These are phyloP conservation scores for Nakaseomyces glabratus DNA, from an alignment of 1,139 yeast species.

Conservation along the genomic window DNA sequence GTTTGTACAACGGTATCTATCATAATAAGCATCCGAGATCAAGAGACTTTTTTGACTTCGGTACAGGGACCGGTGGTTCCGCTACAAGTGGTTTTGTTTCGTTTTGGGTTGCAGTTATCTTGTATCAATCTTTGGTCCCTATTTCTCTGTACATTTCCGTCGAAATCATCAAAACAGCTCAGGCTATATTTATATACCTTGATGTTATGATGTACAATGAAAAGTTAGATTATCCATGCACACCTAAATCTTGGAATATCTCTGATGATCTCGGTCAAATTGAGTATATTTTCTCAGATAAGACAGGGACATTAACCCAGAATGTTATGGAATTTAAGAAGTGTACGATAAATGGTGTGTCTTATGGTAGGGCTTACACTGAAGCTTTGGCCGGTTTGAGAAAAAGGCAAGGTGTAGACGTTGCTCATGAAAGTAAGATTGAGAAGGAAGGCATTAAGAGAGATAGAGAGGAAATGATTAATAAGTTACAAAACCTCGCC, in stretches of 20 bases:
- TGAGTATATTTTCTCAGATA: slow-evolving; percentile 91
- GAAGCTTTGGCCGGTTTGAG: slow-evolving; percentile 92
- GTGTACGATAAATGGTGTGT: slow-evolving; percentile 77
- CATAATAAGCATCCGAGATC: slow-evolving; percentile 48
- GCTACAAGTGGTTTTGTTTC: slow-evolving; percentile 74
- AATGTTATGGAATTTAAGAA: slow-evolving; percentile 96
- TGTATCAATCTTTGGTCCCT: slow-evolving; percentile 89
- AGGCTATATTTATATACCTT: slow-evolving; percentile 85
- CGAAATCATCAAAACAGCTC: slow-evolving; percentile 90
- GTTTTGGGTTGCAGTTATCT: slow-evolving; percentile 81
- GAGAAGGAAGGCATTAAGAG: slow-evolving; percentile 53
- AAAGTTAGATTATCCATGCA: slow-evolving; percentile 83
- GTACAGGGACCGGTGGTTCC: slow-evolving; percentile 40
- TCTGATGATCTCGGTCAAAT: slow-evolving; percentile 96
- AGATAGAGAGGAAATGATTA: slow-evolving; percentile 62
- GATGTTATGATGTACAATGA: slow-evolving; percentile 83
- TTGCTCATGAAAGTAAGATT: slow-evolving; percentile 52
- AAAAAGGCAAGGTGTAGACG: slow-evolving; percentile 78
- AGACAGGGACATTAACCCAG: slow-evolving; percentile 94
- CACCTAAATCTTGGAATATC: slow-evolving; percentile 94
- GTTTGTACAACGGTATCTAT: slow-evolving; percentile 71
- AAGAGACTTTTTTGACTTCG: slow-evolving; percentile 62
- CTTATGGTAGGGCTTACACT: slow-evolving; percentile 88
- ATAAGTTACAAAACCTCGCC: slow-evolving; percentile 37
- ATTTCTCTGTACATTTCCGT: slow-evolving; percentile 90